phyloP scores from a whole-genome alignment of 2,329 filamentous ascomycete genomes.

The Diplocarpon mali region DNA sequence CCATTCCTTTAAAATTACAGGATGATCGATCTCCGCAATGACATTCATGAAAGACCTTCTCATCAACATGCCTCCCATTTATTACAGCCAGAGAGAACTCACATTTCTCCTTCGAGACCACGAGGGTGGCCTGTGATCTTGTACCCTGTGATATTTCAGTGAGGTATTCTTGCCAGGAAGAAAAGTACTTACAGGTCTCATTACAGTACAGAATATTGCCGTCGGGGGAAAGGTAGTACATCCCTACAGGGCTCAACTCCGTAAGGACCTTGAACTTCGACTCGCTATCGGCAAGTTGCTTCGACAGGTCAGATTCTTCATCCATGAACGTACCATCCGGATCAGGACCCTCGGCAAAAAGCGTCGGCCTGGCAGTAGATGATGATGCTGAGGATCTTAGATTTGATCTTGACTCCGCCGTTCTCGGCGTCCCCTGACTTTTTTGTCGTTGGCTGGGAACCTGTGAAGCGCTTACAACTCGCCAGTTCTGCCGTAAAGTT shows the following conservation, averaged over 20 bases:
- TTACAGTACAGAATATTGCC: conserved; percentile 58
- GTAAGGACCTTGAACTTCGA: conserved; percentile 72
- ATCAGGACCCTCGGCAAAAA: background rate
- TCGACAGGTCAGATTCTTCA: conserved; percentile 10
- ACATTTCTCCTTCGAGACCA: conserved; percentile 31
- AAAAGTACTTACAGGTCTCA: conserved; percentile 39
- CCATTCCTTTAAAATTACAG: conserved; percentile 15
- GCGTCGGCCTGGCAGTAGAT: background rate
- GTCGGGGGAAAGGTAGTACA: conserved; percentile 50
- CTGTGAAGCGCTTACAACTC: conserved; percentile 32
- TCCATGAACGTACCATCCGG: background rate
- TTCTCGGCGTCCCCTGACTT: conserved; percentile 11
- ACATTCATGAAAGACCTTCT: conserved; percentile 26
- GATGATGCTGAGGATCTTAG: conserved; percentile 6
- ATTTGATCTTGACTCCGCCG: conserved; percentile 6
- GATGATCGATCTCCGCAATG: conserved; percentile 26
- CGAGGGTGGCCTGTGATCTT: conserved; percentile 37
- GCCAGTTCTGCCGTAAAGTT: conserved; percentile 31
- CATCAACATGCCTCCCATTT: background rate
- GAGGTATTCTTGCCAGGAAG: background rate
- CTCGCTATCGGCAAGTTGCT: conserved; percentile 44
- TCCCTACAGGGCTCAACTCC: conserved; percentile 69
- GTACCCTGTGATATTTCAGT: conserved; percentile 29
- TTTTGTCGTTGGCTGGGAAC: conserved; percentile 21
- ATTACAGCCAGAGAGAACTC: conserved; percentile 24